A percentile compares a stretch with the other conserved stretches of the same genome.
These are phyloP conservation scores for Sindora glabra DNA, from an alignment of 306 rosid genomes.

Conservation along the genomic window DNA sequence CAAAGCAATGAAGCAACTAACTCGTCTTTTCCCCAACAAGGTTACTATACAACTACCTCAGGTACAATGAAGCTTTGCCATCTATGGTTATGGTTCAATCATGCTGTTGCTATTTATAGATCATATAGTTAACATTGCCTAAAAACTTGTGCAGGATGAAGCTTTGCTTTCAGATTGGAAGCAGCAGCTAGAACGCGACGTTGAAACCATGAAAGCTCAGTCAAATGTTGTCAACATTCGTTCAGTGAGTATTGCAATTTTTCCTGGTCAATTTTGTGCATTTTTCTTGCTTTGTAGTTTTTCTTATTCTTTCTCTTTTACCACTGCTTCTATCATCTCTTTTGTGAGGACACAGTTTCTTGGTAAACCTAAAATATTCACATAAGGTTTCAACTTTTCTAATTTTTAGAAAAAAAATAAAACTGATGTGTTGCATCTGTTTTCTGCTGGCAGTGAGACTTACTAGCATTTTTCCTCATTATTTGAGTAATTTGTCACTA, in stretches of 20 bases:
- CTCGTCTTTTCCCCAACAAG: constrained; percentile 81
- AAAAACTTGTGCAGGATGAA: constrained; percentile 52
- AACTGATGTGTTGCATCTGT: too few species aligned
- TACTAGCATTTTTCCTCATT: not conserved
- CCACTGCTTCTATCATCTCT: too few species aligned
- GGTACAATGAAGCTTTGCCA: constrained; percentile 48
- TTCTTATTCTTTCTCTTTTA: not conserved
- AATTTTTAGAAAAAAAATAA: too few species aligned
- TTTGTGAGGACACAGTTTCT: too few species aligned
- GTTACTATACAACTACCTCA: constrained; percentile 78
- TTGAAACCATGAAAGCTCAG: constrained; percentile 77
- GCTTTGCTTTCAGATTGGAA: constrained; percentile 76
- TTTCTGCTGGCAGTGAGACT: not conserved
- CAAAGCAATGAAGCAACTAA: constrained; percentile 71
- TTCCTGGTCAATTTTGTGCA: not conserved
- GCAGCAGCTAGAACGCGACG: constrained; percentile 73
- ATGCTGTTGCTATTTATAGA: constrained; percentile 5
- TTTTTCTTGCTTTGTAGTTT: too few species aligned
- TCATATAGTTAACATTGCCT: constrained; percentile 1
- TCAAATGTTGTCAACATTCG: constrained; percentile 65
- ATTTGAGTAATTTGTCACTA: not conserved
- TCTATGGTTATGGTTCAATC: too few species aligned
- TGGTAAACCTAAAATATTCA: too few species aligned
- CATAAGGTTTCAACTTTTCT: too few species aligned
- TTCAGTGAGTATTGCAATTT: constrained; percentile 45